phyloP scores from a whole-genome alignment of 176 grass and related monocot species.

The Phoenix roebelenii region DNA sequence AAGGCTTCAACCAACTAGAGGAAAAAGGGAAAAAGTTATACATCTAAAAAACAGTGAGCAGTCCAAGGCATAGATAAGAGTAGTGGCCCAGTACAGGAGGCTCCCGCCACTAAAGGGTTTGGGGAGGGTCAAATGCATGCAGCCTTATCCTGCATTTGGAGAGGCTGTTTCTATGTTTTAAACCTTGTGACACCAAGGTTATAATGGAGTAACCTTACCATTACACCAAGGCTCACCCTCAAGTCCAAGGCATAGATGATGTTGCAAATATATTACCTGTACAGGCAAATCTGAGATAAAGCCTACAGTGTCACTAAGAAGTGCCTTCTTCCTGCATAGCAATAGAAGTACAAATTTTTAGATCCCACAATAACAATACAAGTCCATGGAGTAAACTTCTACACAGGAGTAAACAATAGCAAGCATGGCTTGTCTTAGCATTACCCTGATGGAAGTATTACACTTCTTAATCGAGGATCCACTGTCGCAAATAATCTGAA shows the following conservation, averaged over 20 bases:
- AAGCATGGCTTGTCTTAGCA: neutral
- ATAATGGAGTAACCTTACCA: no score
- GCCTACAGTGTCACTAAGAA: conserved; percentile 93
- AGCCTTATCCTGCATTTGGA: no score
- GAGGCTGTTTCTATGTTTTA: no score
- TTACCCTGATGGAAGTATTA: conserved; percentile 97
- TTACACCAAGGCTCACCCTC: neutral
- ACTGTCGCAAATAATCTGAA: conserved; percentile 92
- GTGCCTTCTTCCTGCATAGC: conserved; percentile 55
- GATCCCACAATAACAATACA: no score
- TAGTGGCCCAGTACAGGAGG: no score
- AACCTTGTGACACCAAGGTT: no score
- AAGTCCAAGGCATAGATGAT: neutral
- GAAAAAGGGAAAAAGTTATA: conserved; percentile 8
- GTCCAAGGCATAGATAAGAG: neutral
- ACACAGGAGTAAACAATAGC: no score
- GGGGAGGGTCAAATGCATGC: no score
- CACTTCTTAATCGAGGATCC: conserved; percentile 83
- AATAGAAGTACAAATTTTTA: conserved; percentile 10
- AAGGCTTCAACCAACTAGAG: conserved; percentile 87
- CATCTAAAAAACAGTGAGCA: neutral
- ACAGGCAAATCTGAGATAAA: conserved; percentile 97
- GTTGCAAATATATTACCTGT: conserved; percentile 47
- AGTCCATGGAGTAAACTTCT: no score
- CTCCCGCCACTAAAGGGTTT: no score